Evolutionary conservation across 1,284 basidiomycete genomes (phyloP), one percentile per base, ranked within the genome.

Genomic region (Ceratobasidium sp.): DNA sequence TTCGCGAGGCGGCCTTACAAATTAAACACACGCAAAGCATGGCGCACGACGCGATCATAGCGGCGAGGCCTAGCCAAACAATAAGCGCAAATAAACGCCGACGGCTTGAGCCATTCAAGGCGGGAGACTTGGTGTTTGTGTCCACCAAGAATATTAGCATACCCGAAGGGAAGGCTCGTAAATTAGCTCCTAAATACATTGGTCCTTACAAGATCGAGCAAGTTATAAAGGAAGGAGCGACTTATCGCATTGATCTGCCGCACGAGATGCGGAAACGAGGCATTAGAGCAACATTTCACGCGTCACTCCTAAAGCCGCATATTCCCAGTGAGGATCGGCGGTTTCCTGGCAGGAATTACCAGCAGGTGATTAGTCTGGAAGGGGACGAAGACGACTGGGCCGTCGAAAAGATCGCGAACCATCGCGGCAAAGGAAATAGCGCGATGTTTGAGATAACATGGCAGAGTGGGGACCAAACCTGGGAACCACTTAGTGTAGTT

Each of bases 181-280:
- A 75, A 35, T 32, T 75, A 6, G n/a, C 23, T 1, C 63, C 63
- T 0, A 70, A 73, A 32, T 76, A 52, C 35, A 75, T 76, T n/a
- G 73, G 75, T 14, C 75, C 74, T 35, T 47, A 35, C n/a, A n/a
- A 26, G 1, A 49, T 70, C 3, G 2, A 38, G 4, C 41, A 46
- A 30, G 49, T 35, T 0, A 61, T 49, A 14, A 32, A 28, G 32
- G 58, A 55, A 3, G 44, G 50, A 13, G 35, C 71, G 1, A 63
- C 55, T 30, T 75, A 72, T 43, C 16, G 18, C 2, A 11, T 76
- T 11, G 58, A 75, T 3, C 38, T 76, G n/a, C 71, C 75, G 0
- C 1, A 18, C 1, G 71, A 75, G 16, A 21, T 76, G 2, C 26
- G 58, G 16, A 8, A 41, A 4, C 52, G 57, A 21, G 63, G 75